Percentiles rank a stretch among this genome's conserved stretches.
These are phyloP conservation scores for Amaranthus cruentus DNA, from an alignment of 148 eudicot genomes.

Conservation along the genomic window DNA sequence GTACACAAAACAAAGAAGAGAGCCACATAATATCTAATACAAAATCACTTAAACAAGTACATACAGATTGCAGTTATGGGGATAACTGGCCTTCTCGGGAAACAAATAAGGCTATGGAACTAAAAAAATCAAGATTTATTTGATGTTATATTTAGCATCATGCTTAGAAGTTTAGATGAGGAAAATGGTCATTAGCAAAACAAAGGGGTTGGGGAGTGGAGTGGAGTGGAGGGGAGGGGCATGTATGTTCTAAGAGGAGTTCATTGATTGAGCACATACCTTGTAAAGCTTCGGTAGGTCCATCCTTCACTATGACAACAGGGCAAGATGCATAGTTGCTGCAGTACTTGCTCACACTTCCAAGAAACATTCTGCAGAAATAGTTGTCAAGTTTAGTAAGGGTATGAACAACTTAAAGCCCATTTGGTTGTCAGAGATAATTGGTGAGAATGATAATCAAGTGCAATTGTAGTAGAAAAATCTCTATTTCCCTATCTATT, in stretches of 20 bases:
- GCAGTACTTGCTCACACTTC: slow-evolving; percentile 88
- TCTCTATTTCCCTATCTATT: too few relatives aligned
- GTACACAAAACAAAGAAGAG: background rate
- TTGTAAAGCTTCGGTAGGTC: slow-evolving; percentile 21
- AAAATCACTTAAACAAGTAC: background rate
- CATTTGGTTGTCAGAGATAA: background rate
- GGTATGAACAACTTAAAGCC: background rate
- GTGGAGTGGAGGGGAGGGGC: background rate
- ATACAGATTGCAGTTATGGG: background rate
- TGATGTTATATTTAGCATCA: background rate
- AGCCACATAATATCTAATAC: background rate
- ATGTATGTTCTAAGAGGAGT: background rate
- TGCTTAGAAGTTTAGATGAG: background rate
- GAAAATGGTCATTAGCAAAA: background rate
- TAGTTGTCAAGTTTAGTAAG: slow-evolving; percentile 7
- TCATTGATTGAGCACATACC: slow-evolving; percentile 28
- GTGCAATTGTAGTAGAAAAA: background rate
- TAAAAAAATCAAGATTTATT: background rate
- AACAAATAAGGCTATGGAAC: background rate
- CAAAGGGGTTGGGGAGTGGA: background rate
- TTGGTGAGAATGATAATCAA: background rate
- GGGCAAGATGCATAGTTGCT: slow-evolving; percentile 66
- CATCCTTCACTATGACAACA: slow-evolving; percentile 61
- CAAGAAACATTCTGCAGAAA: slow-evolving; percentile 62
- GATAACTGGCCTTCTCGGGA: background rate